These are phyloP conservation scores for Platanus orientalis DNA, from an alignment of 164 flowering plant genomes.

Conservation along the genomic window DNA sequence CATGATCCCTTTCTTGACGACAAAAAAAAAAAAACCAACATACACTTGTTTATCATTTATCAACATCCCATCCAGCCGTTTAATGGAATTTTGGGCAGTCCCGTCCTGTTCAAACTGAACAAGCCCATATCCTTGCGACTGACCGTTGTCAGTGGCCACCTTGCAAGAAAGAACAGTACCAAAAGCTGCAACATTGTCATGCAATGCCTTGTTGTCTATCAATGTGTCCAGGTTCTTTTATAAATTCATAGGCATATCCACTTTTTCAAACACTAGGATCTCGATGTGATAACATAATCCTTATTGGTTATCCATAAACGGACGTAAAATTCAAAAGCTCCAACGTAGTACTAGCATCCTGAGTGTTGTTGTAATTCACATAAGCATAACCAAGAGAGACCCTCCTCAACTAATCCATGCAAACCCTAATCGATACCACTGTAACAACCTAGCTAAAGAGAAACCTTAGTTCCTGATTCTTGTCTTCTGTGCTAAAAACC, in stretches of 20 bases:
- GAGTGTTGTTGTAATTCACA: conserved; percentile 47
- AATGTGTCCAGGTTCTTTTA: conserved; percentile 72
- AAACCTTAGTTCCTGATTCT: too few relatives aligned
- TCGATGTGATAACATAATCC: conserved; percentile 69
- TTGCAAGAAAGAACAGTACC: too few relatives aligned
- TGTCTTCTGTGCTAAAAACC: too few relatives aligned
- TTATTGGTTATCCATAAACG: conserved; percentile 64
- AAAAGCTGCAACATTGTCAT: conserved; percentile 59
- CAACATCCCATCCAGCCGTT: conserved; percentile 54
- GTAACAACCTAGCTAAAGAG: conserved; percentile 47
- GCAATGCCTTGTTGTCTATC: conserved; percentile 65
- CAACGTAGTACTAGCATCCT: conserved; percentile 61
- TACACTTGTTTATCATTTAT: conserved; percentile 75
- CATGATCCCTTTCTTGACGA: conserved; percentile 44
- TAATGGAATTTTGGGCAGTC: conserved; percentile 54
- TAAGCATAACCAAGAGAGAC: conserved; percentile 70
- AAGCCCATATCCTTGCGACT: conserved; percentile 72
- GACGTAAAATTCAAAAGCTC: conserved; percentile 61
- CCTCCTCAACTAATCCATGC: conserved; percentile 48
- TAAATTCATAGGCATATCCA: conserved; percentile 67
- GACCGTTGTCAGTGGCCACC: too few relatives aligned
- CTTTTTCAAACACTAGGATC: conserved; percentile 71
- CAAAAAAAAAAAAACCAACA: too few relatives aligned
- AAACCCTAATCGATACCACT: conserved; percentile 57
- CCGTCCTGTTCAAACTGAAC: conserved; percentile 78